Percentiles rank a stretch among this genome's conserved stretches.
Conservation (phyloP, 2,329 filamentous ascomycete species). For the Graphilbum ipis-grandicollis region DNA sequence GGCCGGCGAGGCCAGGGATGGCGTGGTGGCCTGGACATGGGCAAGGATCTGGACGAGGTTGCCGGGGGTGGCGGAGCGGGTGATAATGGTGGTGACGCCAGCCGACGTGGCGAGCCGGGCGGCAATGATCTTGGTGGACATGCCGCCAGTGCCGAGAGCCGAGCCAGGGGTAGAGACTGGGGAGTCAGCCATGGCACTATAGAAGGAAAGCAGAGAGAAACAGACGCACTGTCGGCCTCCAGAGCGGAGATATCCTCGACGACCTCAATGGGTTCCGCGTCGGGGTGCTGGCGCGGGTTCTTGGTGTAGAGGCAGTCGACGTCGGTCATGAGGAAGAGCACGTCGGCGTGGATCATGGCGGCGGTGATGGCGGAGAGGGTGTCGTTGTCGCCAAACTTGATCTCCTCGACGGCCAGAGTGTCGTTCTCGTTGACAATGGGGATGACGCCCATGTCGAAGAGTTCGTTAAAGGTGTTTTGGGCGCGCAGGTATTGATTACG, state of each 20-base stretch:
- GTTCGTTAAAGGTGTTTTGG: constrained; percentile 81
- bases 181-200: too few relatives aligned
- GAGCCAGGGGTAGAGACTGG: constrained; percentile 77
- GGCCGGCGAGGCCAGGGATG: background rate
- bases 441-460: constrained; percentile 88
- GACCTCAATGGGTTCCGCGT: constrained; percentile 79
- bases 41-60: constrained; percentile 79
- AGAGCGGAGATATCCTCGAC: constrained; percentile 76
- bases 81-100: constrained; percentile 91
- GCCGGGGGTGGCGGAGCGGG: constrained; percentile 78
- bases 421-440: constrained; percentile 99
- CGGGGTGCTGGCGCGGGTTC: constrained; percentile 71
- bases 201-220: too few relatives aligned
- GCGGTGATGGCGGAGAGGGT: constrained; percentile 92
- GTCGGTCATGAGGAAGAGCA: constrained; percentile 96
- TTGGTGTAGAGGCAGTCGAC: constrained; percentile 96
- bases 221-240: constrained; percentile 54
- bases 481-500: constrained; percentile 91
- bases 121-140: constrained; percentile 94
- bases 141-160: constrained; percentile 79
- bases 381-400: constrained; percentile 98
- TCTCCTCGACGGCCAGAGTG: constrained; percentile 89
- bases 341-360: constrained; percentile 92
- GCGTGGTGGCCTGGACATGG: constrained; percentile 47
- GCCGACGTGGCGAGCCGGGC: constrained; percentile 83